Base-by-base conservation (phyloP, 345 rosid genomes). In the Camelina hispida region DNA sequence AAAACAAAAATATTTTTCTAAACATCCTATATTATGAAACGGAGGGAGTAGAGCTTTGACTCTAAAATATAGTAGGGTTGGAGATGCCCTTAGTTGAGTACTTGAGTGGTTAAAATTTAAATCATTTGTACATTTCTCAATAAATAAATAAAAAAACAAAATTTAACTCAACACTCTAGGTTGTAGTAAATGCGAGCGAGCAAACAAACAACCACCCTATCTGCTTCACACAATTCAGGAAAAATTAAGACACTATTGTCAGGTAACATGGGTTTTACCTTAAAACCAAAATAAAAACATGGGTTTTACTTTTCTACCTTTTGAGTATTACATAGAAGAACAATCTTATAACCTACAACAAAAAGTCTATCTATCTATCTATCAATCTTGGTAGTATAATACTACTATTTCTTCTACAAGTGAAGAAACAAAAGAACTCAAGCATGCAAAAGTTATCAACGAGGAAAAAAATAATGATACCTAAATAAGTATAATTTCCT, bases 171-270 rank as follows among this genome's bases (percentile, higher is more conserved):
- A 28, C 34, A 53, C 4, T 43, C 13, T 25, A 73, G 55, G 63
- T 34, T 0, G 37, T 54, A 73, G 30, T 73, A 63, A 63, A 42
- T 30, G 63, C 28, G 20, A 25, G 53, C 14, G 14, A 63, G 15
- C 12, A 44, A 54, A 64, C 71, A 44, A 54, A 64, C 77, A 63
- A 63, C 70, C 2, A 43, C 56, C 47, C 13, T 28, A 7, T 8
- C 34, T 73, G 58, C 65, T 44, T 73, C n/a, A n/a, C 55, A 44
- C 9, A 63, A 32, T 32, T 73, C 47, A 53, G 48, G 23, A 54
- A 62, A 54, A 30, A 25, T 14, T 7, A 54, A 43, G 23, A 42
- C 32, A 62, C 9, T 28, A 28, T 44, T 65, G 38, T 46, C 48
- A 55, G 70, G 37, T 32, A 54, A 63, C 46, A 43, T 47, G 43